Conservation (phyloP, 1,284 basidiomycete genomes). For the Phellopilus nigrolimitatus region DNA sequence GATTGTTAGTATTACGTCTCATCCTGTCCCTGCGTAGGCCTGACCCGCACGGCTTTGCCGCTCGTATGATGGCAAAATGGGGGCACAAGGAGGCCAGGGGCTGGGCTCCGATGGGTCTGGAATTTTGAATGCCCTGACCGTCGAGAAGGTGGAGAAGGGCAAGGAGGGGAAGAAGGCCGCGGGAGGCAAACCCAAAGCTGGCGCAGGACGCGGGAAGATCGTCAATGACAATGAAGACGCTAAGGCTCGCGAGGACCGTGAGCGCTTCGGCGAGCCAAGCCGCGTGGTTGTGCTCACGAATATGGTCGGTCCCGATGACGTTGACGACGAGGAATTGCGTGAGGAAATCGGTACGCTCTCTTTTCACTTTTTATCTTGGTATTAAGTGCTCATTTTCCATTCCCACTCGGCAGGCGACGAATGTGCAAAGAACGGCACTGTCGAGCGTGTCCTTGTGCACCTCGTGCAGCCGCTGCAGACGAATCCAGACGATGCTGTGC, state of each 20-base stretch:
- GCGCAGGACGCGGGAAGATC: constrained; percentile 68
- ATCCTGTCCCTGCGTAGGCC: constrained; percentile 40
- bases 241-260: constrained; percentile 65
- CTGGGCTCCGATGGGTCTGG: constrained; percentile 80
- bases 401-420: constrained; percentile 77
- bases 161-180: constrained; percentile 35
- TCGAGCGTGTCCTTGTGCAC: constrained; percentile 85
- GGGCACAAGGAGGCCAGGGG: constrained; percentile 89
- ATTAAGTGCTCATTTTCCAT: constrained; percentile 5
- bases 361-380: constrained; percentile 27
- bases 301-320: constrained; percentile 77
- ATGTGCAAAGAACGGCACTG: constrained; percentile 85
- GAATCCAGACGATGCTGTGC: constrained; percentile 63
- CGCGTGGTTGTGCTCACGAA: constrained; percentile 85
- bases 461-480: constrained; percentile 59
- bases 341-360: constrained; percentile 86
- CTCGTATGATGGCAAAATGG: constrained; percentile 87
- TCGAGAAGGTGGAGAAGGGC: constrained; percentile 57
- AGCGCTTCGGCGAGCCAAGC: constrained; percentile 82
- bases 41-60: constrained; percentile 69
- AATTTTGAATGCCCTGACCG: constrained; percentile 81
- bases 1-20: not conserved
- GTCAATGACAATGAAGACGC: constrained; percentile 83
- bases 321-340: constrained; percentile 79
- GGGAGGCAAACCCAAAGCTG: constrained; percentile 26